phyloP scores from a whole-genome alignment of 2,329 filamentous ascomycete species.

The Metarhizium guizhouense region DNA sequence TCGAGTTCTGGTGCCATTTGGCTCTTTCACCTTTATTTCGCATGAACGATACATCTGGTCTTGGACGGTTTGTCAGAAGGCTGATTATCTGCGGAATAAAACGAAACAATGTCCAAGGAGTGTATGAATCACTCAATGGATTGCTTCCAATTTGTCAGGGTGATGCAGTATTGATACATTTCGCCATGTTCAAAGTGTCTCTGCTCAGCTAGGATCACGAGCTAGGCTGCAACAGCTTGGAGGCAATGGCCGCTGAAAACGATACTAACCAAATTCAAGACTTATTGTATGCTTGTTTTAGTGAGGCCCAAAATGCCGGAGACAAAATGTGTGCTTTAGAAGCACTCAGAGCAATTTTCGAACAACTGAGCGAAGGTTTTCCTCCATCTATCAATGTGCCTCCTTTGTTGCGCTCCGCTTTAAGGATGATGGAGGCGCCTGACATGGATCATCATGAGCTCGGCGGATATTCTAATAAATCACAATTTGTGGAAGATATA shows the following conservation, averaged over 20 bases:
- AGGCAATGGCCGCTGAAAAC: constrained; percentile 37
- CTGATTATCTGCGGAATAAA: constrained; percentile 61
- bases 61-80: constrained; percentile 62
- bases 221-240: constrained; percentile 54
- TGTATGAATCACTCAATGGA: constrained; percentile 34
- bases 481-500: constrained; percentile 34
- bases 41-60: constrained; percentile 55
- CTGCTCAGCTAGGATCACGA: constrained; percentile 49
- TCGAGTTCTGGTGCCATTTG: constrained; percentile 63
- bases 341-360: constrained; percentile 25
- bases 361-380: constrained; percentile 14
- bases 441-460: constrained; percentile 23
- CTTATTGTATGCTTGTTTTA: constrained; percentile 70
- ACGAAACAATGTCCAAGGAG: constrained; percentile 20
- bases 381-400: constrained; percentile 21
- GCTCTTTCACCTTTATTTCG: constrained; percentile 60
- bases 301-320: constrained; percentile 62
- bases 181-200: constrained; percentile 67
- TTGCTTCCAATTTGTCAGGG: constrained; percentile 51
- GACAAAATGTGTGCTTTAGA: constrained; percentile 47
- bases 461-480: not conserved
- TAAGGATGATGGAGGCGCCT: constrained; percentile 38
- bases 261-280: constrained; percentile 39
- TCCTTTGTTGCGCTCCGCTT: constrained; percentile 37
- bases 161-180: constrained; percentile 56